phyloP scores from a whole-genome alignment of 2,329 filamentous ascomycete genomes.

The Aspergillus ustus region DNA sequence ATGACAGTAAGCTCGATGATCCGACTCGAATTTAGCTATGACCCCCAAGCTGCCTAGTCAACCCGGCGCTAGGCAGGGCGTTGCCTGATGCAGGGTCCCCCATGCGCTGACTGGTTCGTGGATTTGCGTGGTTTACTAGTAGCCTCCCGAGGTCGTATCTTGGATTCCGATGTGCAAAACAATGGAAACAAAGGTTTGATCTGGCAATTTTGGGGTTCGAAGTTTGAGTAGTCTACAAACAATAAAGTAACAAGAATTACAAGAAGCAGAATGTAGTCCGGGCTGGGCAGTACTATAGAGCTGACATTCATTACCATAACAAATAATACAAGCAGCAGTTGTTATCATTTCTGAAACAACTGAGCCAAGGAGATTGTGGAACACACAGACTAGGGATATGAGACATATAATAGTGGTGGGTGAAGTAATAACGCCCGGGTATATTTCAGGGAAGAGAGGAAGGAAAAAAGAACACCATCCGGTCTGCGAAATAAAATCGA shows the following conservation, averaged over 20 bases:
- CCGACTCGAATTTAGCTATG: not conserved
- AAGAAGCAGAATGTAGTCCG: too few relatives aligned
- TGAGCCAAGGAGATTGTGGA: not conserved
- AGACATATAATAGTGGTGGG: conserved; percentile 1
- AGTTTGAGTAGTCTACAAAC: too few relatives aligned
- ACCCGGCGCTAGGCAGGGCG: not conserved
- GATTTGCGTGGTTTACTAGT: not conserved
- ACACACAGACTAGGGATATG: not conserved
- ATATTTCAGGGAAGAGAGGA: conserved; percentile 38
- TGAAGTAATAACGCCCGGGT: conserved; percentile 36
- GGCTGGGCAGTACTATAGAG: not conserved
- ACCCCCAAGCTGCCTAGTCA: not conserved
- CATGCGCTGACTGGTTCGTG: not conserved
- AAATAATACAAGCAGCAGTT: conserved; percentile 1
- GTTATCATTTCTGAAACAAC: not conserved
- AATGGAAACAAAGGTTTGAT: not conserved
- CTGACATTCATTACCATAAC: not conserved
- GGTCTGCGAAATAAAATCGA: conserved; percentile 28
- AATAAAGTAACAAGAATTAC: too few relatives aligned
- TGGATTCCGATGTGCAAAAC: not conserved
- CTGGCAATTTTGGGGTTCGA: not conserved
- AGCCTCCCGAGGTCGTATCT: not conserved
- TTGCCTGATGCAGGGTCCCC: conserved; percentile 12
- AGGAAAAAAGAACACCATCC: conserved; percentile 37
- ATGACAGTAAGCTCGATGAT: not conserved